Evolutionary conservation across 352 stramenopile species (phyloP), one percentile per base, ranked within the genome.

Genomic region (Phytophthora agathidicida): DNA sequence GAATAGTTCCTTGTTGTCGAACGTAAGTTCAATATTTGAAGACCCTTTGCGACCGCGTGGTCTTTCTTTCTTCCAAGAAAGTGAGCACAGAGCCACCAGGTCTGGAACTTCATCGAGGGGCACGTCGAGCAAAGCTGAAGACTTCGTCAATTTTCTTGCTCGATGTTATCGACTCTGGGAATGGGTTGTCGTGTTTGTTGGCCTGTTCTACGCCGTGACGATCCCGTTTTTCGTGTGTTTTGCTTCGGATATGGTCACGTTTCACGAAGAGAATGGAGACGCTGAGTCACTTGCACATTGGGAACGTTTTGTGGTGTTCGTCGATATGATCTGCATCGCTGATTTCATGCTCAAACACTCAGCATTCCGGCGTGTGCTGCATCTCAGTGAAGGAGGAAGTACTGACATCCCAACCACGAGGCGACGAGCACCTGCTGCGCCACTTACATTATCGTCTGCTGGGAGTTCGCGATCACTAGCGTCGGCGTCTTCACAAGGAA

Each of bases 141-240:
- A 83, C 1, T 91, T 91, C 44, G 66, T 88, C 0, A 71, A 83
- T 9, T 22, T 87, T 7, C 46, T 88, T 0, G 70, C 71, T 6
- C 71, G 68, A 1, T 75, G 61, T 30, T 84, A 80, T 38, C 76
- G 78, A 16, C 43, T 88, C 5, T 91, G 81, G 81, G 76, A 91
- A 23, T 73, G 70, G 23, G 31, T 73, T 0, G 51, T 86, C 20
- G 75, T 89, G 3, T 24, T 73, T 28, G 75, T 86, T 8, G 76
- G 69, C 0, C 44, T 81, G 17, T 81, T 82, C 14, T 91, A 91
- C 39, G 81, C 81, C 16, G 63, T 84, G 13, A 73, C 65, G 22
- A 69, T 88, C 7, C 81, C 81, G 4, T 86, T 78, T 33, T 59
- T 91, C 27, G 68, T 89, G 41, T 84, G 74, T 45, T 91, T 91